phyloP scores from a whole-genome alignment of 345 rosid genomes.

The Erysimum cheiranthoides region DNA sequence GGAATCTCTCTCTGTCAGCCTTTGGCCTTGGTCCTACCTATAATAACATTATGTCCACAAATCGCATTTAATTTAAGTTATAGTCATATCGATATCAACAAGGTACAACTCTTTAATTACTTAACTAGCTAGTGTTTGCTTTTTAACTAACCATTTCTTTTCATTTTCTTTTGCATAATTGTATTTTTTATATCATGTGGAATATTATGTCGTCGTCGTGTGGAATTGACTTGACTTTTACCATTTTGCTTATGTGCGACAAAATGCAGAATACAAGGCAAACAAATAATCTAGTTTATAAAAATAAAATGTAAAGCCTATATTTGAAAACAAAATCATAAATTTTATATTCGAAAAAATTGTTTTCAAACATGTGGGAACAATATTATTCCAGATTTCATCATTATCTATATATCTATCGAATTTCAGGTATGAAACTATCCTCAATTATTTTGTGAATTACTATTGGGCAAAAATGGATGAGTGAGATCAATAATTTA shows the following conservation, averaged over 20 bases:
- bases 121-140: slow-evolving; percentile 25
- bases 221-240: slow-evolving; percentile 37
- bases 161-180: not conserved
- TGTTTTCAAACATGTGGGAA: not conserved
- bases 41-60: not conserved
- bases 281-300: not conserved
- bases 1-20: slow-evolving; percentile 86
- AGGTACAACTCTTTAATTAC: slow-evolving; percentile 18
- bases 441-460: not conserved
- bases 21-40: slow-evolving; percentile 89
- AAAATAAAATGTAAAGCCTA: not conserved
- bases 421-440: too few species aligned
- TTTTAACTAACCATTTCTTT: slow-evolving; percentile 4
- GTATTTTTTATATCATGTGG: not conserved
- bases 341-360: too few species aligned
- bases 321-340: not conserved
- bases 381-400: too few species aligned
- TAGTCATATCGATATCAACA: not conserved
- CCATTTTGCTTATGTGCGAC: not conserved
- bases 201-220: slow-evolving; percentile 17
- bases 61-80: not conserved
- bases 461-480: not conserved
- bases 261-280: not conserved
- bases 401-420: too few species aligned
- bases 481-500: not conserved